A percentile compares a stretch with the other conserved stretches of the same genome.
These are phyloP conservation scores for Sclerotinia borealis DNA, from an alignment of 2,329 filamentous ascomycete genomes.

Conservation along the genomic window DNA sequence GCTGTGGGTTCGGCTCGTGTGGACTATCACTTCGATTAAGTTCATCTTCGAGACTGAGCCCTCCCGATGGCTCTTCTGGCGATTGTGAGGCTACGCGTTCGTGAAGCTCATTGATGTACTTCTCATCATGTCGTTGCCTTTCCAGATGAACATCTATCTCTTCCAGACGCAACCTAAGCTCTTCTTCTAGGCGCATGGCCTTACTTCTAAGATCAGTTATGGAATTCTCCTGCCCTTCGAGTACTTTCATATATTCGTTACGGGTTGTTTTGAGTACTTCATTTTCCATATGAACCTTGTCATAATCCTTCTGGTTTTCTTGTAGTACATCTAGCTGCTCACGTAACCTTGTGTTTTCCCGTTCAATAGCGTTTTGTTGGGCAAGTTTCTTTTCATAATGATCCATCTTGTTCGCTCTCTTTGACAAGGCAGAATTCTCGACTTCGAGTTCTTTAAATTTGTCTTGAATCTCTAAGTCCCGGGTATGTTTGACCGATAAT, in stretches of 20 bases:
- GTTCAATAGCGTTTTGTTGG: constrained; percentile 48
- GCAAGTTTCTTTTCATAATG: constrained; percentile 59
- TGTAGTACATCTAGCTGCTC: constrained; percentile 50
- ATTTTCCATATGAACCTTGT: constrained; percentile 28
- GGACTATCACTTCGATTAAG: constrained; percentile 37
- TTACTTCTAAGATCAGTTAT: constrained; percentile 38
- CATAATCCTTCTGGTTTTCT: constrained; percentile 38
- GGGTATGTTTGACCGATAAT: constrained; percentile 38
- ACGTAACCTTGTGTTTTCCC: constrained; percentile 49
- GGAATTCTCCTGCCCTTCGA: constrained; percentile 32
- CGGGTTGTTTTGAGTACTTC: constrained; percentile 33
- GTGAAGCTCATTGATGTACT: constrained; percentile 28
- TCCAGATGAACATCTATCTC: constrained; percentile 32
- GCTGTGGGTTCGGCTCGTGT: constrained; percentile 40
- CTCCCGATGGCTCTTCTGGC: constrained; percentile 19
- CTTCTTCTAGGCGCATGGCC: constrained; percentile 37
- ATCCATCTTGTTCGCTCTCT: constrained; percentile 58
- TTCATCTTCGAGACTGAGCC: constrained; percentile 53
- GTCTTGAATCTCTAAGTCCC: constrained; percentile 43
- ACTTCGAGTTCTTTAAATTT: constrained; percentile 53
- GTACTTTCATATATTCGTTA: constrained; percentile 35
- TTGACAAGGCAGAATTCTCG: constrained; percentile 51
- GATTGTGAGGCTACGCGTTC: constrained; percentile 6
- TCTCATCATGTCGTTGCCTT: constrained; percentile 40
- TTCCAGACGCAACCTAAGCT: constrained; percentile 32